Conservation (phyloP, 2,329 filamentous ascomycete species). For the Thelonectria rubi region DNA sequence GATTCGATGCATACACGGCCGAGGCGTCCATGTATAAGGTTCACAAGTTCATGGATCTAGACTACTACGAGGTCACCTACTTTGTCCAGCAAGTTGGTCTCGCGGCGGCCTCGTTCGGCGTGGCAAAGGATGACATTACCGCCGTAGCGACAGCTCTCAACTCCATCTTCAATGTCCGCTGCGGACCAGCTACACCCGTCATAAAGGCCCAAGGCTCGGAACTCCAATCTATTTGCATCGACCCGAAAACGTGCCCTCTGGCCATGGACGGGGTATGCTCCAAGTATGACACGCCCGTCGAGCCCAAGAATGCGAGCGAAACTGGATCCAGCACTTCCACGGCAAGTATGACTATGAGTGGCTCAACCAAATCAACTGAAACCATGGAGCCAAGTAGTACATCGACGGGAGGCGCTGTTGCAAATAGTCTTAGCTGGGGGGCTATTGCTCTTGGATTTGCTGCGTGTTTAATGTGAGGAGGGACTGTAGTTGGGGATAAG, state of each 20-base stretch:
- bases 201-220: slow-evolving; percentile 56
- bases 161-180: slow-evolving; percentile 61
- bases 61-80: slow-evolving; percentile 61
- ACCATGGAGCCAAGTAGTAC: slow-evolving; percentile 24
- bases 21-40: slow-evolving; percentile 59
- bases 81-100: slow-evolving; percentile 68
- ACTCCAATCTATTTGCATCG: slow-evolving; percentile 66
- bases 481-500: too few species aligned
- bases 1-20: slow-evolving; percentile 60
- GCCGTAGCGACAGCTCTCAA: slow-evolving; percentile 59
- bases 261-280: slow-evolving; percentile 57
- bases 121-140: slow-evolving; percentile 60
- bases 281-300: slow-evolving; percentile 50
- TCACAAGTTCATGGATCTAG: slow-evolving; percentile 69
- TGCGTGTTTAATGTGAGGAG: slow-evolving; percentile 43
- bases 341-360: slow-evolving; percentile 24
- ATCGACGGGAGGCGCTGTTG: slow-evolving; percentile 37
- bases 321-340: slow-evolving; percentile 22
- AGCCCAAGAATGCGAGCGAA: slow-evolving; percentile 31
- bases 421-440: slow-evolving; percentile 40
- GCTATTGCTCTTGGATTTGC: slow-evolving; percentile 41
- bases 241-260: slow-evolving; percentile 56
- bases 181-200: slow-evolving; percentile 56
- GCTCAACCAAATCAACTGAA: slow-evolving; percentile 17
- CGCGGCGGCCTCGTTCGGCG: slow-evolving; percentile 66